Base-by-base conservation (phyloP, 2,329 filamentous ascomycete species). In the Talaromyces sp. region DNA sequence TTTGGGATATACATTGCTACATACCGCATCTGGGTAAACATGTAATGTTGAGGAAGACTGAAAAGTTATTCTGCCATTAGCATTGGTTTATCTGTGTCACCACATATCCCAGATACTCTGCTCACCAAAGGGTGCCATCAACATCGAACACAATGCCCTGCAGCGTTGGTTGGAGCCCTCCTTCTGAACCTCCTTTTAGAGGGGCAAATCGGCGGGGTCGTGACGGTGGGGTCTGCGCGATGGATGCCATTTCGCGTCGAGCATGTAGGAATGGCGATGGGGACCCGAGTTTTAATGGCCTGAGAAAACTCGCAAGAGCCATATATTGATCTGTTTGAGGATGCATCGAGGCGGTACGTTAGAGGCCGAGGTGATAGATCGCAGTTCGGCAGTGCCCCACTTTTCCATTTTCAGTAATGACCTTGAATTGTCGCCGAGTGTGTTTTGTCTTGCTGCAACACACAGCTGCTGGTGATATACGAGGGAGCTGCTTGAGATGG, bases 41-140 rank as follows among this genome's bases (percentile, higher is more conserved):
- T 99, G 82, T 96, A 91, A 67, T 89, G 94, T 76, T 97, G 93
- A 0, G 93, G 93, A 61, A 92, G 79, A 72, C 92, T 96, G 17
- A 12, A 35, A 10, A 32, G 17, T 52, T 21, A 12, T 3, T n/a
- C 19, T 21, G 9, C 10, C 14, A 46, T 32, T 17, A 57, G 52
- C 24, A 7, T 8, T n/a, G 19, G 19, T 46, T n/a, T 19, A 38
- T 24, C 24, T 11, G 29, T 54, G 2, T 43, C 19, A 1, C 14
- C 48, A 24, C 19, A 27, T 27, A 6, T 27, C 3, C 11, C 21
- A 58, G 27, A 43, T 50, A 67, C 87, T 77, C 77, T 50, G 66
- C 87, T 77, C 77, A 95, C 92, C 89, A 97, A 62, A 97, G 77
- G 26, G 93, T 99, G 3, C 93, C 93, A 74, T 99, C 93, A 64